Percentiles rank a stretch among this genome's conserved stretches.
These are phyloP conservation scores for Lyophyllum decastes DNA, from an alignment of 768 basidiomycete species.

Conservation along the genomic window DNA sequence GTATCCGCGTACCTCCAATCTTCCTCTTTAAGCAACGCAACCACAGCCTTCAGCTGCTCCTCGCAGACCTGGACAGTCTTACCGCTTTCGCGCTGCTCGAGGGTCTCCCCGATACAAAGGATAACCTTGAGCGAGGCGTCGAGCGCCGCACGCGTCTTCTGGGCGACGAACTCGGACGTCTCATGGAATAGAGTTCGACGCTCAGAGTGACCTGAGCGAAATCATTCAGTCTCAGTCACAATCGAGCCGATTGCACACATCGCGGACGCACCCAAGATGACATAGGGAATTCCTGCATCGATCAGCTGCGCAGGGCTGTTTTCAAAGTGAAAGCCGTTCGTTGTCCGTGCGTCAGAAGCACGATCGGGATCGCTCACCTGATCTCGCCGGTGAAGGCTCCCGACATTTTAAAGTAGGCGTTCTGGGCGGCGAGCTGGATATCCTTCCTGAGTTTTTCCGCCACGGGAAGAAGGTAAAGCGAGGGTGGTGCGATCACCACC, in stretches of 20 bases:
- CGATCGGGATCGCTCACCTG: slow-evolving; percentile 51
- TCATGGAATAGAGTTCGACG: slow-evolving; percentile 93
- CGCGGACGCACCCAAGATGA: slow-evolving; percentile 73
- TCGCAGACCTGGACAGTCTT: slow-evolving; percentile 81
- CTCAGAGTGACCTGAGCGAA: slow-evolving; percentile 82
- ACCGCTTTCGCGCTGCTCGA: slow-evolving; percentile 79
- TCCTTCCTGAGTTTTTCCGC: slow-evolving; percentile 62
- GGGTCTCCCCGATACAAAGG: slow-evolving; percentile 95
- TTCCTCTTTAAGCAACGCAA: slow-evolving; percentile 55
- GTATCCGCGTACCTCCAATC: slow-evolving; percentile 77
- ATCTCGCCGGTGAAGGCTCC: slow-evolving; percentile 98
- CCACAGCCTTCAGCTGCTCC: slow-evolving; percentile 77
- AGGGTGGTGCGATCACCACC: slow-evolving; percentile 91
- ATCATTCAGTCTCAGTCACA: not conserved
- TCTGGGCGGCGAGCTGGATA: slow-evolving; percentile 87
- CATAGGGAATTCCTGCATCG: slow-evolving; percentile 87
- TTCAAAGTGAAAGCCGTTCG: not conserved
- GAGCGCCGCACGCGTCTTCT: slow-evolving; percentile 85
- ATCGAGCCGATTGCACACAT: not conserved
- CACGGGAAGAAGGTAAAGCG: slow-evolving; percentile 83
- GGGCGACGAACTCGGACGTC: slow-evolving; percentile 76
- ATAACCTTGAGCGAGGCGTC: slow-evolving; percentile 80
- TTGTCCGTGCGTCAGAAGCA: not conserved
- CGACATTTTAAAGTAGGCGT: slow-evolving; percentile 78
- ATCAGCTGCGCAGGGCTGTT: slow-evolving; percentile 78